Evolutionary conservation across 306 rosid genomes (phyloP), one percentile per base, ranked within the genome.

Genomic region (Inga laurina): DNA sequence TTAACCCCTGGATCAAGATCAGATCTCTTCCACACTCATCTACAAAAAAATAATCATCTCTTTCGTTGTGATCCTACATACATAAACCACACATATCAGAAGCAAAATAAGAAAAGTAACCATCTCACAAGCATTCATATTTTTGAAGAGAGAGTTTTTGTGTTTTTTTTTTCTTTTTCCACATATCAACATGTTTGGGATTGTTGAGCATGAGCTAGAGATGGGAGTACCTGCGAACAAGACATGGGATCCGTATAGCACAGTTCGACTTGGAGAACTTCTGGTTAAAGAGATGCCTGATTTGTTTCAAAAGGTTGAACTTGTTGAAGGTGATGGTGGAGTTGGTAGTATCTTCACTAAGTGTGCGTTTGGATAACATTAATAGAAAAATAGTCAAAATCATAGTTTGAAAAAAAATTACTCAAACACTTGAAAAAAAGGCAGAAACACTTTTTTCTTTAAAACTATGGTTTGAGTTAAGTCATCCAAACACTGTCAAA

Each of bases 321-420:
- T 92, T 4, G 34, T 51, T 0, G 85, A 94, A 81, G 98, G 98
- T 4, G 93, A 94, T 85, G 97, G 67, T 9, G 67, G 67, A 61
- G 16, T 61, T 61, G 67, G 67, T 10, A 61, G 16, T 11, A 12
- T 61, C 76, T 75, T 94, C 75, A 66, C 87, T 51, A 24, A 92
- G 10, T 1, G 30, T 27, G 30, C 1, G 30, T 27, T 27, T 27
- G 30, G 30, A 27, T 27, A 27, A 27, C 30, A 27, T 27, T 27
- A 27, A 27, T 27, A 27, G 30, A 27, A 27, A 27, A 27, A 27
- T 27, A 27, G 1, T 27, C 30, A 27, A 27, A 27, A 27, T 27
- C 30, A 27, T 27, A 27, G 30, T 27, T 27, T 27, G 30, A 0
- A 27, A 27, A 27, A 27, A 27, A 27, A 27, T 27, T 27, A 27